A percentile compares a stretch with the other conserved stretches of the same genome.
These are phyloP conservation scores for Cladophialophora chaetospira DNA, from an alignment of 2,329 filamentous ascomycete species.

Conservation along the genomic window DNA sequence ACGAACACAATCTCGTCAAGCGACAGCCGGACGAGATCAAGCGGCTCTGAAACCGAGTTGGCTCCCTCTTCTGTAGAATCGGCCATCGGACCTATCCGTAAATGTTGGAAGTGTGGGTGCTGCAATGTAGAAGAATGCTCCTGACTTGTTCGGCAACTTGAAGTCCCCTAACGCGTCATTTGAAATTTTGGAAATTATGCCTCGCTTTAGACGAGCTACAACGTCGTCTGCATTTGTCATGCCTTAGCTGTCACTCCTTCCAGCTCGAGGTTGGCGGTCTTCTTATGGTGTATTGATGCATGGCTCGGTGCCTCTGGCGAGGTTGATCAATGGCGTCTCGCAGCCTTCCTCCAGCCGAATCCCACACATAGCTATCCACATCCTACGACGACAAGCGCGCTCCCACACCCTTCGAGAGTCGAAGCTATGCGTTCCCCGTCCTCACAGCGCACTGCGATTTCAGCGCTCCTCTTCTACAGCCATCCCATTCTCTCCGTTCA, in stretches of 20 bases:
- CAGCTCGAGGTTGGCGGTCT: constrained; percentile 3
- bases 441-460: background rate
- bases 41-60: constrained; percentile 78
- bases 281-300: constrained; percentile 27
- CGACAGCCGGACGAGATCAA: constrained; percentile 91
- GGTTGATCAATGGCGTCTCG: constrained; percentile 26
- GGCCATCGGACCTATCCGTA: constrained; percentile 63
- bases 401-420: constrained; percentile 5
- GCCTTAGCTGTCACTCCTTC: constrained; percentile 15
- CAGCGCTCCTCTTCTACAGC: constrained; percentile 5
- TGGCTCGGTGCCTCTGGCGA: constrained; percentile 27
- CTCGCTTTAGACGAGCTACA: background rate
- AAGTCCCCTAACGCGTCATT: too few species aligned
- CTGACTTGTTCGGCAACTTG: background rate
- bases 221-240: background rate
- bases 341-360: constrained; percentile 27
- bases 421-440: constrained; percentile 7
- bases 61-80: constrained; percentile 73
- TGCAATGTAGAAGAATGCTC: background rate
- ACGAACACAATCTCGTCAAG: constrained; percentile 94
- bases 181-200: constrained; percentile 1
- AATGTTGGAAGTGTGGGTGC: background rate
- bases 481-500: background rate
- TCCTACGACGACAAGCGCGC: constrained; percentile 18
- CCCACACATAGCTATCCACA: constrained; percentile 29